A percentile compares a stretch with the other conserved stretches of the same genome.
Conservation (phyloP, 169 alveolate genomes). For the Hepatocystis sp. region DNA sequence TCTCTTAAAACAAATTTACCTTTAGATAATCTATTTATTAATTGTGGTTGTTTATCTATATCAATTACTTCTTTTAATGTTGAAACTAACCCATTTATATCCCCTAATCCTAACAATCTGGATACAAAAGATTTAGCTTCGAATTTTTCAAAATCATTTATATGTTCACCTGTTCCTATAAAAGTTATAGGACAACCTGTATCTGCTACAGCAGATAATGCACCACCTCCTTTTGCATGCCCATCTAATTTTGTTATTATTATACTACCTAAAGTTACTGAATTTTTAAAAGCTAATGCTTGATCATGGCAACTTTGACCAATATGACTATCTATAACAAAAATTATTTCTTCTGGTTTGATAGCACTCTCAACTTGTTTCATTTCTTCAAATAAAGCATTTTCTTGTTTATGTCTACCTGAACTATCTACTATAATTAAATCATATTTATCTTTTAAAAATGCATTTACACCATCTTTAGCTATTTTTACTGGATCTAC, state of each 20-base stretch:
- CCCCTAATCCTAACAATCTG: slow-evolving; percentile 98
- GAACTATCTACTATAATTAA: slow-evolving; percentile 99
- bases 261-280: slow-evolving; percentile 98
- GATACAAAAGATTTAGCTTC: slow-evolving; percentile 98
- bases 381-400: slow-evolving; percentile 99
- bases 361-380: slow-evolving; percentile 96
- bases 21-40: slow-evolving; percentile 94
- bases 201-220: slow-evolving; percentile 99
- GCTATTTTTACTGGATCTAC: slow-evolving; percentile 99
- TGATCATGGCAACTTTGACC: slow-evolving; percentile 99
- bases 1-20: slow-evolving; percentile 97
- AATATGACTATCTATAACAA: slow-evolving; percentile 98
- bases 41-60: slow-evolving; percentile 94
- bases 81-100: slow-evolving; percentile 95
- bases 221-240: slow-evolving; percentile 99
- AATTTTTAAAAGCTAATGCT: slow-evolving; percentile 98
- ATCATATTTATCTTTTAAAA: slow-evolving; percentile 96
- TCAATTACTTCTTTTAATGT: slow-evolving; percentile 97
- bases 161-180: slow-evolving; percentile 99
- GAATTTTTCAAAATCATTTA: slow-evolving; percentile 98
- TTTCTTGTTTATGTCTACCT: slow-evolving; percentile 99
- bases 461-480: slow-evolving; percentile 97
- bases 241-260: slow-evolving; percentile 99
- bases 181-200: slow-evolving; percentile 94
- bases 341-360: slow-evolving; percentile 97